Percentiles rank a stretch among this genome's conserved stretches.
phyloP scores from a whole-genome alignment of 208 protist species.

The Acanthamoeba lenticulata region DNA sequence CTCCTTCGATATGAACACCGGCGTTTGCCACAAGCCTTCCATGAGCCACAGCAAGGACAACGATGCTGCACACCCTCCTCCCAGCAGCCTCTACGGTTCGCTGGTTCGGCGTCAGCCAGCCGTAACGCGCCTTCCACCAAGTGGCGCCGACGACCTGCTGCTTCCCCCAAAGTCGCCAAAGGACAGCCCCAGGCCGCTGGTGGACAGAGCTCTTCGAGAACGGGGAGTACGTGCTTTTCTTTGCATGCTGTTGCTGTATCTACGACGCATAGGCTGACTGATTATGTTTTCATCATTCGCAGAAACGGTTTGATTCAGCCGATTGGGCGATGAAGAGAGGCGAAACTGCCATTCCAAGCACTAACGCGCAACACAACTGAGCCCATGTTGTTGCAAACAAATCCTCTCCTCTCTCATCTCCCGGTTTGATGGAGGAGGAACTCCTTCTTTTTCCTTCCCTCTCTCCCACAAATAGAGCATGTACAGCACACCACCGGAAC shows the following conservation, averaged over 20 bases:
- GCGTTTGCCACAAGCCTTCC: background rate
- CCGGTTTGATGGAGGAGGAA: background rate
- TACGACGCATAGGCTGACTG: background rate
- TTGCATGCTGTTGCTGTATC: background rate
- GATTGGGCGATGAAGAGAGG: conserved; percentile 9
- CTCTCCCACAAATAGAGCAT: no score
- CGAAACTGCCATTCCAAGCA: background rate
- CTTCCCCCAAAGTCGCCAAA: no score
- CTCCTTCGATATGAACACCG: no score
- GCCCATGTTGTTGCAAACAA: background rate
- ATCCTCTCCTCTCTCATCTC: background rate
- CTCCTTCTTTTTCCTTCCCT: background rate
- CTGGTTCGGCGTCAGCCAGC: background rate
- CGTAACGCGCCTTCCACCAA: background rate
- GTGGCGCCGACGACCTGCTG: background rate
- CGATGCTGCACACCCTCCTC: background rate
- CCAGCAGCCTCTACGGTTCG: conserved; percentile 20
- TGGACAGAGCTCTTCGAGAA: conserved; percentile 21
- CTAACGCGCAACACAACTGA: background rate
- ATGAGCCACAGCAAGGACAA: background rate
- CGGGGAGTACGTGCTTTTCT: conserved; percentile 5
- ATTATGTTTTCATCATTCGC: background rate
- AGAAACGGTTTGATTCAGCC: conserved; percentile 43
- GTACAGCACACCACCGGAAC: no score
- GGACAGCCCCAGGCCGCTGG: background rate